Evolutionary conservation across 306 rosid genomes (phyloP), one percentile per base, ranked within the genome.

Genomic region (Pyrus communis): DNA sequence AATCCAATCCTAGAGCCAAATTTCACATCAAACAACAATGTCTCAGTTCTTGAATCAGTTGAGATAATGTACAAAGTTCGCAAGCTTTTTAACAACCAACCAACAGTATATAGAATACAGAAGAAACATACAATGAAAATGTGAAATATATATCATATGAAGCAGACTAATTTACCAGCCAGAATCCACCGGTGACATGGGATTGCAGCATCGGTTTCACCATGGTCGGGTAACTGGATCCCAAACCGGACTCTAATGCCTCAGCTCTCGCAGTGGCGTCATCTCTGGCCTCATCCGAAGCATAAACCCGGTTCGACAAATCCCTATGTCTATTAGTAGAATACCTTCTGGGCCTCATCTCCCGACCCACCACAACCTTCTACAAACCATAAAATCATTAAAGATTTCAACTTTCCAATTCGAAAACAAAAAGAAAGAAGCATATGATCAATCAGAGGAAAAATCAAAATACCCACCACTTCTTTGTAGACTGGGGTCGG

Each of bases 101-200:
- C 22, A 30, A 13, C 57, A 21, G 14, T 3, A 30, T 14, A n/a
- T 1, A 22, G 22, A 58, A 73, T 30, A 63, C 3, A 57, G 25
- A 17, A 25, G 57, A 30, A 70, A 55, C 25, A 22, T 55, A 27
- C 19, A 52, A 76, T 31, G 12, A 31, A 31, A 72, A 80, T 7
- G n/a, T 14, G 42, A 31, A 30, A 43, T 52, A 43, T 40, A 15
- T 54, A 62, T 33, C 71, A 31, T 10, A 40, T 10, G 27, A 60
- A 65, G 13, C n/a, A 52, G 18, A 46, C 11, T 71, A 43, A 17
- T 69, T 55, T 86, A 93, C 97, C 93, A 91, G 91, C 98, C 98
- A 91, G 70, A 89, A 93, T 54, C 97, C 97, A 31, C 98, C 98
- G 35, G 87, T 87, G 13, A 93, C 83, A 80, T 91, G 97, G 4